Base-by-base conservation (phyloP, 2,329 filamentous ascomycete genomes). In the Chalaropsis ovoidea region DNA sequence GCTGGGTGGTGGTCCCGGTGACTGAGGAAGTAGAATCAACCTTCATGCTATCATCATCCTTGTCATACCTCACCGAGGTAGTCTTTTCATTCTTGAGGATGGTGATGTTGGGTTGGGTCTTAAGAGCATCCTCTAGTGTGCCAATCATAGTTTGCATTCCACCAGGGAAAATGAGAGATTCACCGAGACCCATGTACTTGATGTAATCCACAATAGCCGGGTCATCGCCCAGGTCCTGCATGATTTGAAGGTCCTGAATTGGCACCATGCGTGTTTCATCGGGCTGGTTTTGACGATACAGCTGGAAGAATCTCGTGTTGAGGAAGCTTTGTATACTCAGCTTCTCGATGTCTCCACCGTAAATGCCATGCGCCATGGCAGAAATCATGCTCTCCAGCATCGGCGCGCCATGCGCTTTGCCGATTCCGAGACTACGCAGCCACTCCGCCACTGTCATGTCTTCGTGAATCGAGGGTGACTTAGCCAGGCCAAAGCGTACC, bases 261-360 rank as follows among this genome's bases (percentile, higher is more conserved):
- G 74, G 71, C 70, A 77, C 43, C 60, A 65, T 73, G 7, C 67
- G 64, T 2, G 70, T 62, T 15, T 65, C 43, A 27, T 69, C 56
- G n/a, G 66, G 67, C 10, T 67, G 67, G 8, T 27, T 19, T 43
- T 61, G n/a, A 54, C 69, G 66, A 64, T 71, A 63, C 27, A 63
- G 61, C 64, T 66, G 69, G 35, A 71, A 68, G 68, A 86, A 75
- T n/a, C 80, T 69, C 72, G 78, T 79, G 0, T 77, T 66, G 31
- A 75, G 70, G 10, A 86, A 77, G 62, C 83, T 85, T 70, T 84
- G 84, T 61, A 84, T 84, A 74, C 91, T 96, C 62, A 97, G 78
- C 72, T 87, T 81, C 73, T 89, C 85, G 61, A 95, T 84, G 75
- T 96, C 89, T 4, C 94, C 94, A 24, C 92, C 94, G 74, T 95